Percentiles rank a stretch among this genome's conserved stretches.
Evolutionary conservation across 2,329 filamentous ascomycete species (phyloP).

Genomic region (Acarospora socialis): DNA sequence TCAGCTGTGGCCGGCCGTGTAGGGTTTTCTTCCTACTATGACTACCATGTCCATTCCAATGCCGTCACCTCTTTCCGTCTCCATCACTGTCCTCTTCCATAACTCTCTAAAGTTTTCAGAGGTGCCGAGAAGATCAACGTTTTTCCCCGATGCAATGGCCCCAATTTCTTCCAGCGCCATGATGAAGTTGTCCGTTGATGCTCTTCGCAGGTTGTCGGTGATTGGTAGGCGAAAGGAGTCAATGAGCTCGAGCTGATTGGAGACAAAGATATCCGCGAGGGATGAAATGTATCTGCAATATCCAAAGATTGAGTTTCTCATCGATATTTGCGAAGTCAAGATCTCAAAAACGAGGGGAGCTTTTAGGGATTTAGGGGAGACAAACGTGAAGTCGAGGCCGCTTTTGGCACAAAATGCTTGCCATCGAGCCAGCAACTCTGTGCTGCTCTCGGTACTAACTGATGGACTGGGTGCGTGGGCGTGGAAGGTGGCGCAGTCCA

Average conservation of each 20-base stretch:
- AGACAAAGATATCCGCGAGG: background rate
- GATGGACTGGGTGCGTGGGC: no score
- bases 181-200: background rate
- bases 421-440: background rate
- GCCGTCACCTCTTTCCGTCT: constrained; percentile 1
- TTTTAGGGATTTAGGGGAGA: no score
- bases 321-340: no score
- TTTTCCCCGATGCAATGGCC: background rate
- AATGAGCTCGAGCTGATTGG: background rate
- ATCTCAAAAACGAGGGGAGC: no score
- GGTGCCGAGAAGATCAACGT: background rate
- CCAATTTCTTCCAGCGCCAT: background rate
- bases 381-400: no score
- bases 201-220: background rate
- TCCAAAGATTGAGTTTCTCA: background rate
- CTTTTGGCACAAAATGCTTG: background rate
- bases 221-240: background rate
- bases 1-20: no score
- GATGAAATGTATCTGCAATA: background rate
- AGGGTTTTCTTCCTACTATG: no score
- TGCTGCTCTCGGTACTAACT: constrained; percentile 7
- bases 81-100: background rate
- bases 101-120: background rate
- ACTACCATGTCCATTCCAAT: no score
- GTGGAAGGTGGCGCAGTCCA: no score